A percentile compares a stretch with the other conserved stretches of the same genome.
Conservation (phyloP, 805 yeast genomes). For the Blastobotrys muscicola region DNA sequence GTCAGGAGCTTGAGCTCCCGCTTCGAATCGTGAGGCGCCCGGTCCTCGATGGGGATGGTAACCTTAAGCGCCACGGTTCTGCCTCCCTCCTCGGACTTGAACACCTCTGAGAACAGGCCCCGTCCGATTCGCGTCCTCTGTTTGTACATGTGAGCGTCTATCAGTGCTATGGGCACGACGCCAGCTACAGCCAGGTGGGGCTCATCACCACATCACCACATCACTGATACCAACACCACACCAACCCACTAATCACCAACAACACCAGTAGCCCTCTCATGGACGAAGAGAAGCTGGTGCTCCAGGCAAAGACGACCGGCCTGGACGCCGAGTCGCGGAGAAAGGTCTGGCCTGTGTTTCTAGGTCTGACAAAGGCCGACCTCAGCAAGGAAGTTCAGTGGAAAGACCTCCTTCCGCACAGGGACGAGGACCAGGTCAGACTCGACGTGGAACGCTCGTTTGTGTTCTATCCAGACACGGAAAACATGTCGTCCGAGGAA, state of each 20-base stretch:
- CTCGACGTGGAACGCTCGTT: conserved; percentile 74
- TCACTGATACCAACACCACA: background rate
- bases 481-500: conserved; percentile 18
- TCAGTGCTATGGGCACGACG: background rate
- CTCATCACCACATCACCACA: background rate
- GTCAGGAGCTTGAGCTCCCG: conserved; percentile 36
- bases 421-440: conserved; percentile 69
- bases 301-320: conserved; percentile 33
- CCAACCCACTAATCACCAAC: background rate
- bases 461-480: conserved; percentile 30
- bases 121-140: conserved; percentile 28
- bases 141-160: conserved; percentile 6
- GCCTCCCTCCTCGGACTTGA: conserved; percentile 15
- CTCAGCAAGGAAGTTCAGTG: background rate
- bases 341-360: conserved; percentile 43
- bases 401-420: conserved; percentile 35
- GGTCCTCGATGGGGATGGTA: conserved; percentile 40
- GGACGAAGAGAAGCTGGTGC: conserved; percentile 27
- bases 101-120: conserved; percentile 39
- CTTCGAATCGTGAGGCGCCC: conserved; percentile 44
- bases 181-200: background rate
- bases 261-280: conserved; percentile 12
- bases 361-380: conserved; percentile 23
- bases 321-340: conserved; percentile 31
- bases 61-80: conserved; percentile 37